These are phyloP conservation scores for Dacryopinax primogenitus DNA, from an alignment of 768 basidiomycete species.

Conservation along the genomic window DNA sequence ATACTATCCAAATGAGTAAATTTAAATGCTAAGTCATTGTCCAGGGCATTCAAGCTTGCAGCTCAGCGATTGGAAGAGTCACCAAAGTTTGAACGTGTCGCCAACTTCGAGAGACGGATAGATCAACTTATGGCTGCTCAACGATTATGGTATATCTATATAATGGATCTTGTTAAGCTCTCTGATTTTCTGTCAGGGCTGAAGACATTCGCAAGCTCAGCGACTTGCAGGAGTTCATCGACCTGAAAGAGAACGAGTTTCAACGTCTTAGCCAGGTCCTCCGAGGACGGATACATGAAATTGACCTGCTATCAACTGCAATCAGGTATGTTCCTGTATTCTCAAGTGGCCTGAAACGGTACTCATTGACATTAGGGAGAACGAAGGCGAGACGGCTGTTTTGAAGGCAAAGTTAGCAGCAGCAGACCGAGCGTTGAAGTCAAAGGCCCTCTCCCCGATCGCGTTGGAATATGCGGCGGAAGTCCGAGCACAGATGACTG, in stretches of 20 bases:
- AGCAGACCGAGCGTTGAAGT: neutral
- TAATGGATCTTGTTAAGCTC: neutral
- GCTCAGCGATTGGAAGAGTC: constrained; percentile 65
- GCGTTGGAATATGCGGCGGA: neutral
- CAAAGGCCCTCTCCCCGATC: neutral
- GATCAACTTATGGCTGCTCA: constrained; percentile 67
- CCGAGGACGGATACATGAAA: neutral
- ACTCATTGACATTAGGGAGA: neutral
- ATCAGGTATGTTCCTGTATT: neutral
- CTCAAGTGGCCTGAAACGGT: neutral
- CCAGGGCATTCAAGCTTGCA: constrained; percentile 53
- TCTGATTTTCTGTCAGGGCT: neutral
- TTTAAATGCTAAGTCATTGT: constrained; percentile 1
- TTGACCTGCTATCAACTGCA: neutral
- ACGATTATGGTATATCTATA: constrained; percentile 51
- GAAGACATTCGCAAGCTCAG: neutral
- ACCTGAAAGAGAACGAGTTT: constrained; percentile 2
- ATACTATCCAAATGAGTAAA: neutral
- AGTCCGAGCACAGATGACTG: neutral
- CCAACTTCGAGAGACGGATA: constrained; percentile 79
- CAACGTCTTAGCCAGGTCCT: neutral
- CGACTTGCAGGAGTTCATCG: neutral
- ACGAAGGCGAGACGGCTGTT: neutral
- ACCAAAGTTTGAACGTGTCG: constrained; percentile 66
- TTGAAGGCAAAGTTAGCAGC: neutral